Evolutionary conservation across 2,329 filamentous ascomycete genomes (phyloP).

Genomic region (Cadophora luteo-olivacea): DNA sequence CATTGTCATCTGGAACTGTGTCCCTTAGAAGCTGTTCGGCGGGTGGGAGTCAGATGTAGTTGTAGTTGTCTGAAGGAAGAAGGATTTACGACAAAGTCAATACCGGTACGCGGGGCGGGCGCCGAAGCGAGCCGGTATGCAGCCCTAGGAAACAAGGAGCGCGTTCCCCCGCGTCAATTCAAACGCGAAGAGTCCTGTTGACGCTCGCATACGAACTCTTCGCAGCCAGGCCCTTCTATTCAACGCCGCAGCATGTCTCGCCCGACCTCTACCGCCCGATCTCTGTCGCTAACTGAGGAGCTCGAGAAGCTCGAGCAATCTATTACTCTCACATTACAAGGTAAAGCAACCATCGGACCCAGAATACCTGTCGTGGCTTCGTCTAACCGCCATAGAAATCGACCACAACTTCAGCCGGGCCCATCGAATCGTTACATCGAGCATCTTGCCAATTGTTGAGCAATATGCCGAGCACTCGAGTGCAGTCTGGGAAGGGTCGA

Average conservation of each 20-base stretch:
- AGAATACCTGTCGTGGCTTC: conserved; percentile 2
- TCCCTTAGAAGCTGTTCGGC: too few species aligned
- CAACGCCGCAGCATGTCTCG: conserved; percentile 39
- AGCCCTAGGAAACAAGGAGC: not conserved
- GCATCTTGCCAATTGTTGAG: conserved; percentile 91
- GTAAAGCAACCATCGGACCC: conserved; percentile 50
- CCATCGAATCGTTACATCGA: conserved; percentile 93
- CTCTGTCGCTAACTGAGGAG: conserved; percentile 88
- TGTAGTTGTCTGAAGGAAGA: too few species aligned
- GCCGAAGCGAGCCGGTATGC: not conserved
- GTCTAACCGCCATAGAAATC: conserved; percentile 70
- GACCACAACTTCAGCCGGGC: conserved; percentile 98
- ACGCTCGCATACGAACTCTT: not conserved
- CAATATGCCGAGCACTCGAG: conserved; percentile 94
- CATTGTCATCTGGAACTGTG: too few species aligned
- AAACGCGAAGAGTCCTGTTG: not conserved
- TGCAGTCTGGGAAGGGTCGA: conserved; percentile 95
- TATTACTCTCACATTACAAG: conserved; percentile 94
- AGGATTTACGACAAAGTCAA: too few species aligned
- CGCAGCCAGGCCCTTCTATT: not conserved
- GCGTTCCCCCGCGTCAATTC: not conserved
- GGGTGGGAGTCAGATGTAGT: too few species aligned
- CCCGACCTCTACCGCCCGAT: conserved; percentile 52
- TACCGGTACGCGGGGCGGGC: too few species aligned
- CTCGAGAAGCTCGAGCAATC: conserved; percentile 95